Conservation (phyloP, 352 stramenopile species). For the Phytophthora lateralis region DNA sequence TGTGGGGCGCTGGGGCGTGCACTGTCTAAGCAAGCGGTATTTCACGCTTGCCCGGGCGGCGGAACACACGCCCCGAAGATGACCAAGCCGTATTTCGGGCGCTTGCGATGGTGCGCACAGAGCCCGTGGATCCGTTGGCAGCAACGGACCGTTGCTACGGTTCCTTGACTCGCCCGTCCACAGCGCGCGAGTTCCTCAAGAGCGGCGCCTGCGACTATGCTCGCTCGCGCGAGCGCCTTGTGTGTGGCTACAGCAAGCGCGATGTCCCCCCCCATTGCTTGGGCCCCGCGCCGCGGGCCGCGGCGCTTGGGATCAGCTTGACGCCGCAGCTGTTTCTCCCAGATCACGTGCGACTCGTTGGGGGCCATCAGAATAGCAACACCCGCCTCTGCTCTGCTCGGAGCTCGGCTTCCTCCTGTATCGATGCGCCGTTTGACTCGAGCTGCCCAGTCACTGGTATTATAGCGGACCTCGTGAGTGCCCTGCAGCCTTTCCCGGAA, state of each 20-base stretch:
- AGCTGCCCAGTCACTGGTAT: background rate
- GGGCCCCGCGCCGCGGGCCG: no score
- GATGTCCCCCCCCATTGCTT: no score
- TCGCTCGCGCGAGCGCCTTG: no score
- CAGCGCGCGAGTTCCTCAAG: conserved; percentile 8
- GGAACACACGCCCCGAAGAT: conserved; percentile 24
- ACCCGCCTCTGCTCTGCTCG: conserved; percentile 4
- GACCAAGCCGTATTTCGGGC: conserved; percentile 27
- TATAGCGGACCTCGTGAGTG: conserved; percentile 28
- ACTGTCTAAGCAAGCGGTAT: conserved; percentile 19
- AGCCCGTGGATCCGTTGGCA: no score
- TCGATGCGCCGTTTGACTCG: conserved; percentile 6
- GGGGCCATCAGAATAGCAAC: conserved; percentile 20
- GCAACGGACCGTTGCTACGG: no score
- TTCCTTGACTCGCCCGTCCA: conserved; percentile 23
- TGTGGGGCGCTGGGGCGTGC: conserved; percentile 8
- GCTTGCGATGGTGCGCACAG: conserved; percentile 19
- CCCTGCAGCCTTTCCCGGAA: conserved; percentile 25
- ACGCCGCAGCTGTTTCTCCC: conserved; percentile 22
- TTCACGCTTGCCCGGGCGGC: background rate
- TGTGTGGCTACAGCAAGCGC: background rate
- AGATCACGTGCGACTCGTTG: conserved; percentile 13
- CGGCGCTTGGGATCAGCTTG: conserved; percentile 30
- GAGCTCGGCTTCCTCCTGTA: background rate
- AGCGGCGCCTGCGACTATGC: conserved; percentile 19